A percentile compares a stretch with the other conserved stretches of the same genome.
These are phyloP conservation scores for Epichloe sylvatica DNA, from an alignment of 2,329 filamentous ascomycete species.

Conservation along the genomic window DNA sequence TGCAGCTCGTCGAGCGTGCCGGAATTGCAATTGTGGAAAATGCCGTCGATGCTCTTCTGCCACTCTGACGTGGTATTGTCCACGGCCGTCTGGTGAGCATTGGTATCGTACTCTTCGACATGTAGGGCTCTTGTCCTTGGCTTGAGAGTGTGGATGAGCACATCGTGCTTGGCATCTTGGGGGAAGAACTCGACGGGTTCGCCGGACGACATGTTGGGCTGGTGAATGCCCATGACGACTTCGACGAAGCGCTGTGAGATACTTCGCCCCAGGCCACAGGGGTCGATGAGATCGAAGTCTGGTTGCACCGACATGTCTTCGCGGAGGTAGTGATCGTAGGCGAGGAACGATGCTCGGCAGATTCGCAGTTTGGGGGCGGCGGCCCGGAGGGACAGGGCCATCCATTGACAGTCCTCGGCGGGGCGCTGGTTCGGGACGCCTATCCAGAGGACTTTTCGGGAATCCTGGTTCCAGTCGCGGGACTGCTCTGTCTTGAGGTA, in stretches of 20 bases:
- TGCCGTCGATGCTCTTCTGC: conserved; percentile 29
- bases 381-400: conserved; percentile 28
- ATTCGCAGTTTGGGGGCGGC: conserved; percentile 22
- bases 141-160: conserved; percentile 12
- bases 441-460: conserved; percentile 28
- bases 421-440: conserved; percentile 30
- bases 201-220: conserved; percentile 21
- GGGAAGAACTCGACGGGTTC: conserved; percentile 22
- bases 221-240: conserved; percentile 26
- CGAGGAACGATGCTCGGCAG: conserved; percentile 30
- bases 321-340: conserved; percentile 27
- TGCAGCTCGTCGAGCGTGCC: conserved; percentile 30
- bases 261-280: conserved; percentile 25
- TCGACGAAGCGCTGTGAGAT: conserved; percentile 34
- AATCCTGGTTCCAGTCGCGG: conserved; percentile 19
- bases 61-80: conserved; percentile 27
- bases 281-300: conserved; percentile 29
- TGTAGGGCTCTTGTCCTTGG: conserved; percentile 13
- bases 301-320: conserved; percentile 15
- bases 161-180: conserved; percentile 14
- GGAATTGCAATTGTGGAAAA: conserved; percentile 30
- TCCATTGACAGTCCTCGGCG: conserved; percentile 23
- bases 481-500: conserved; percentile 29
- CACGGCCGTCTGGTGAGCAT: conserved; percentile 24
- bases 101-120: conserved; percentile 22